Evolutionary conservation across 495 filamentous ascomycete species (phyloP), one percentile per base, ranked within the genome.

Genomic region (Parmelia sp.): DNA sequence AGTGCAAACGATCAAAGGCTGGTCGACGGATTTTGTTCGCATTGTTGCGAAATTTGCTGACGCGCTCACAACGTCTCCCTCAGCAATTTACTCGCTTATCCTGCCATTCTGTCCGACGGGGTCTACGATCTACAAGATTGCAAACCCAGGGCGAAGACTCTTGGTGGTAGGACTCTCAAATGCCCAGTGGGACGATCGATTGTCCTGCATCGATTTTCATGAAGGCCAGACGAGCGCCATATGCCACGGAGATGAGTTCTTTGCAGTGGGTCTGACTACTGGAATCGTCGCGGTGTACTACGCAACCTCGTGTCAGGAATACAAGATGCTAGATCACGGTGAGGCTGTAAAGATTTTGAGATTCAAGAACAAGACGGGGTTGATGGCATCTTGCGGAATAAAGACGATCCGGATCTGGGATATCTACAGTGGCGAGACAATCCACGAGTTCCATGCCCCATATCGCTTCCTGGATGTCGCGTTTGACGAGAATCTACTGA

Each of bases 21-120:
- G 74, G 75, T 55, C 66, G 6, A 71, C 51, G n/a, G 74, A 75
- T 63, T 63, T 77, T 2, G 62, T 71, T n/a, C 63, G 65, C 1
- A 60, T 76, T 27, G 62, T 55, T 11, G 69, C 65, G 8, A 72
- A 72, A 37, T 77, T 77, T 65, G 68, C 63, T 21, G 58, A 65
- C 25, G 37, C 37, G 58, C 68, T 77, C 11, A 51, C 65, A 14
- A 62, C 31, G 17, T 69, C 63, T 23, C 74, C 73, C 2, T 47
- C 68, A 21, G 62, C 73, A 3, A 74, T 77, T n/a, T 70, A 75
- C 63, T 69, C 53, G 3, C 59, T 76, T 1, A 70, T 75, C 47
- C 73, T 64, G 4, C 71, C 72, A 12, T 67, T 79, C 45, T 79
- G 75, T 68, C 77, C 76, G 10, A 58, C 62, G 19, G 68, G 69